A percentile compares a stretch with the other conserved stretches of the same genome.
Conservation (phyloP, 495 filamentous ascomycete species). For the Bacidia rubella region DNA sequence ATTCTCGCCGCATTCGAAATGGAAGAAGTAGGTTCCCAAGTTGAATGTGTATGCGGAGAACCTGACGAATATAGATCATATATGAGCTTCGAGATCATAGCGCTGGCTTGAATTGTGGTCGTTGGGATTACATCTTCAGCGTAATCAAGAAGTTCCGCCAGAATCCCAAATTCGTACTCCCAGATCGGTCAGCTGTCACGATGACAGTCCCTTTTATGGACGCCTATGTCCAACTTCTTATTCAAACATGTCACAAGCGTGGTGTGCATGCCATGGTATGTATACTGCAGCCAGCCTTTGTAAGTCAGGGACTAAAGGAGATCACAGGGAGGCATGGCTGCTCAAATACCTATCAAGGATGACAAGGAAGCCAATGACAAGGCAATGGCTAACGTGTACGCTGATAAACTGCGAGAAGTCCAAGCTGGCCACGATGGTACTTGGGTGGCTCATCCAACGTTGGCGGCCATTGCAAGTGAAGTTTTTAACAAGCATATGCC, state of each 20-base stretch:
- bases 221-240: constrained; percentile 86
- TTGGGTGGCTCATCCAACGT: constrained; percentile 94
- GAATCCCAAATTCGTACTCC: constrained; percentile 82
- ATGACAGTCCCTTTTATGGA: constrained; percentile 99
- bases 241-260: constrained; percentile 92
- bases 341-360: constrained; percentile 97
- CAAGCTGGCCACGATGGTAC: constrained; percentile 91
- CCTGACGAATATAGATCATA: constrained; percentile 52
- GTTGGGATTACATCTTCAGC: constrained; percentile 99
- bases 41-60: not conserved
- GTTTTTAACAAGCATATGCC: constrained; percentile 99
- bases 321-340: constrained; percentile 78
- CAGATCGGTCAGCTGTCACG: constrained; percentile 80
- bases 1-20: constrained; percentile 99
- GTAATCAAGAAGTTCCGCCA: constrained; percentile 99
- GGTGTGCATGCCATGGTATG: constrained; percentile 87
- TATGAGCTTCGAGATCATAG: constrained; percentile 97
- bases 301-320: constrained; percentile 8
- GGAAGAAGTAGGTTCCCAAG: constrained; percentile 52
- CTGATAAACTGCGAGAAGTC: constrained; percentile 94
- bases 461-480: constrained; percentile 77
- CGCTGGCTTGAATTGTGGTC: constrained; percentile 92
- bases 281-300: not conserved
- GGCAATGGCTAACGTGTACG: constrained; percentile 85
- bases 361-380: constrained; percentile 78